phyloP scores from a whole-genome alignment of 768 basidiomycete species.

The Postia placenta region DNA sequence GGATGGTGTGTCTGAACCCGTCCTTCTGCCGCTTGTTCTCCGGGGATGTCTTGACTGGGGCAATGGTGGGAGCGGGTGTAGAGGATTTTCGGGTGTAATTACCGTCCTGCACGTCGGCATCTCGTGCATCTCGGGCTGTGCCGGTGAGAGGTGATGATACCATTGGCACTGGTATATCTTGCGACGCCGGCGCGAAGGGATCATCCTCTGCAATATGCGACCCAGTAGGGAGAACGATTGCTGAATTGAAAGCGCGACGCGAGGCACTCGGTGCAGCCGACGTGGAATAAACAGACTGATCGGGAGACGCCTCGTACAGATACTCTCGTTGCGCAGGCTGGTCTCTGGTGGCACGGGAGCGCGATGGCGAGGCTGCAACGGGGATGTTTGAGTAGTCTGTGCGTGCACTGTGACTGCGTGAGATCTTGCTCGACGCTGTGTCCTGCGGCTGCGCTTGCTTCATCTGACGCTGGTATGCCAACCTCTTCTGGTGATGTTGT shows the following conservation, averaged over 20 bases:
- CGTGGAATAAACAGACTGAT: conserved; percentile 44
- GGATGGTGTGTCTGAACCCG: conserved; percentile 85
- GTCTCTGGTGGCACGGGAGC: conserved; percentile 41
- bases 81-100: conserved; percentile 9
- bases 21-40: conserved; percentile 44
- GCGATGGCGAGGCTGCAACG: conserved; percentile 22
- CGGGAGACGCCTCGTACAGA: conserved; percentile 67
- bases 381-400: conserved; percentile 36
- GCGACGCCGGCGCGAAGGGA: conserved; percentile 55
- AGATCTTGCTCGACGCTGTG: conserved; percentile 21
- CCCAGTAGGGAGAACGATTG: conserved; percentile 39
- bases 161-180: conserved; percentile 21
- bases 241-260: conserved; percentile 36
- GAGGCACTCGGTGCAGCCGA: conserved; percentile 27
- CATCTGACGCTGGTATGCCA: conserved; percentile 80
- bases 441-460: conserved; percentile 35
- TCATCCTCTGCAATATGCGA: conserved; percentile 50
- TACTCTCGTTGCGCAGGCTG: conserved; percentile 53
- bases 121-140: conserved; percentile 1
- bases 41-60: conserved; percentile 32
- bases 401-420: conserved; percentile 51
- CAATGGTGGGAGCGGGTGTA: conserved; percentile 4
- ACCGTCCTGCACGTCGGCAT: conserved; percentile 7
- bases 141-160: conserved; percentile 23
- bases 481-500: conserved; percentile 76